phyloP scores from a whole-genome alignment of 2,329 filamentous ascomycete species.

The Epichloe baconii region DNA sequence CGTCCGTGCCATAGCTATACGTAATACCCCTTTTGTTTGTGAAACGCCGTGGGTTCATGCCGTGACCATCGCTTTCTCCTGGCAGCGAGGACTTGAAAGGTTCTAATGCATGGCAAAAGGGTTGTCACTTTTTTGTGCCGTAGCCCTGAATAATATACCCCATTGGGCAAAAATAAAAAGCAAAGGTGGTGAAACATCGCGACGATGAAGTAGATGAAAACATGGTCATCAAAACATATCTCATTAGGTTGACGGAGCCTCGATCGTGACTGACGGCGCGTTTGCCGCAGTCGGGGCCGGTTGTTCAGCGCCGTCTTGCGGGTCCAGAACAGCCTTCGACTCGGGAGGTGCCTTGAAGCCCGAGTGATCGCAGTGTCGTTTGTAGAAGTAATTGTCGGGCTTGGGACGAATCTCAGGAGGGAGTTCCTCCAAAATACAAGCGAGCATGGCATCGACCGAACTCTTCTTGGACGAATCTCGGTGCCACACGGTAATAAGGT shows the following conservation, averaged over 20 bases:
- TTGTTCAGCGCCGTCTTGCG: constrained; percentile 34
- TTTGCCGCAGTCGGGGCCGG: constrained; percentile 10
- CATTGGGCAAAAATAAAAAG: background rate
- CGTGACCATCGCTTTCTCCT: background rate
- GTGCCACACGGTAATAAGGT: constrained; percentile 88
- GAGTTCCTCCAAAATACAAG: constrained; percentile 60
- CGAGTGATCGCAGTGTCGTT: constrained; percentile 78
- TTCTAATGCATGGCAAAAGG: background rate
- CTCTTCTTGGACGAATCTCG: constrained; percentile 69
- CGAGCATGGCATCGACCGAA: constrained; percentile 62
- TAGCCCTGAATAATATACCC: background rate
- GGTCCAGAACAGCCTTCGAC: constrained; percentile 44
- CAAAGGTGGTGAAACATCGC: background rate
- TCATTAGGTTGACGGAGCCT: constrained; percentile 10
- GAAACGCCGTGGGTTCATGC: background rate
- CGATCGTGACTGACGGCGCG: constrained; percentile 14
- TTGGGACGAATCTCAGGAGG: constrained; percentile 61
- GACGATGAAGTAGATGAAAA: background rate
- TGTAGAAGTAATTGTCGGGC: constrained; percentile 66
- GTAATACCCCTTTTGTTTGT: background rate
- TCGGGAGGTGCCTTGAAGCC: constrained; percentile 58
- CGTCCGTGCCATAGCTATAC: too few relatives aligned
- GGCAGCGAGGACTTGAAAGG: background rate
- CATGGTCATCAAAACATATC: background rate
- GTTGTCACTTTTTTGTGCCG: background rate